Percentiles rank a stretch among this genome's conserved stretches.
These are phyloP conservation scores for Metarhizium rileyi DNA, from an alignment of 2,329 filamentous ascomycete species.

Conservation along the genomic window DNA sequence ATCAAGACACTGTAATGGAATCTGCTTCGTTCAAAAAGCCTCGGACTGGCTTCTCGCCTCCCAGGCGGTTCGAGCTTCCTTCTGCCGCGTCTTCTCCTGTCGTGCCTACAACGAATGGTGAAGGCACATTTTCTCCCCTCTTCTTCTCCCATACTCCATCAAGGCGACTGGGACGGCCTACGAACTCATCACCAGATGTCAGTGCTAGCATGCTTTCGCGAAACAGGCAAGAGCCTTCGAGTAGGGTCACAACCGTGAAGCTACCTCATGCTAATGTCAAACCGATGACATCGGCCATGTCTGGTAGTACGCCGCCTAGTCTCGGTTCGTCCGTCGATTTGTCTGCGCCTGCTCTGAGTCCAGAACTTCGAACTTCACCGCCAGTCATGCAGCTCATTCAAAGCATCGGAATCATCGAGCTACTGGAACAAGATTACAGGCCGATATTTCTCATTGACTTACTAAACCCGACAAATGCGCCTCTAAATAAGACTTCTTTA, in stretches of 20 bases:
- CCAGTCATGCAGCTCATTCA: conserved; percentile 48
- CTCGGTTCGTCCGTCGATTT: conserved; percentile 44
- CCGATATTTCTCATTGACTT: conserved; percentile 70
- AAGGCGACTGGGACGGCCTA: conserved; percentile 26
- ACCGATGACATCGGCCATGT: conserved; percentile 35
- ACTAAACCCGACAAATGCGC: conserved; percentile 44
- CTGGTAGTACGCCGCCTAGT: conserved; percentile 42
- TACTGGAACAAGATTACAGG: conserved; percentile 66
- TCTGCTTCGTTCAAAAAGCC: conserved; percentile 35
- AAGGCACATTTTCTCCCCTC: conserved; percentile 37
- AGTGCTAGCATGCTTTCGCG: conserved; percentile 37
- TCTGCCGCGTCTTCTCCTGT: conserved; percentile 14
- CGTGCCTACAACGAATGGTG: conserved; percentile 14
- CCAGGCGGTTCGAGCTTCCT: conserved; percentile 34
- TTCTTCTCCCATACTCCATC: conserved; percentile 40
- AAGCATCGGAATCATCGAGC: conserved; percentile 57
- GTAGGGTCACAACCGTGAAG: conserved; percentile 42
- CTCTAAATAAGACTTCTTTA: conserved; percentile 37
- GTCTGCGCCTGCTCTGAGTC: conserved; percentile 39
- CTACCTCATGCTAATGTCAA: conserved; percentile 44
- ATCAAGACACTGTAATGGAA: conserved; percentile 20
- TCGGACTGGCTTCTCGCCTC: conserved; percentile 35
- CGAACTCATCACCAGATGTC: conserved; percentile 30
- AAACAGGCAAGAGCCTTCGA: conserved; percentile 32
- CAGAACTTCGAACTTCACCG: conserved; percentile 37